Conservation (phyloP, 768 basidiomycete species). For the Rhodotorula babjevae region DNA sequence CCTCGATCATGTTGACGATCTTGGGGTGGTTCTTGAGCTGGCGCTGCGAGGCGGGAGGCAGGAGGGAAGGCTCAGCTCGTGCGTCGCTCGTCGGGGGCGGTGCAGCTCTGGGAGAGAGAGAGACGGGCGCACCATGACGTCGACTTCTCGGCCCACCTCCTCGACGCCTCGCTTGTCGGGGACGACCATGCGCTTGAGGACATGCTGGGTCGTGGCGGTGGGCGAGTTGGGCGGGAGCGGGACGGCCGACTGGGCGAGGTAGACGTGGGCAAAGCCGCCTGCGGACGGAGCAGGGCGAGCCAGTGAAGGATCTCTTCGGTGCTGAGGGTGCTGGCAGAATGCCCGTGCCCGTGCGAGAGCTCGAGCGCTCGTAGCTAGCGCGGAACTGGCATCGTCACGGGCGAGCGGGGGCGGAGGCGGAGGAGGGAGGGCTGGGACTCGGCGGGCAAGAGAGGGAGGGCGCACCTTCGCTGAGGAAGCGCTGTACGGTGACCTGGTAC, state of each 20-base stretch:
- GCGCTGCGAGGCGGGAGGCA: slow-evolving; percentile 49
- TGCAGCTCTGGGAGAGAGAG: background rate
- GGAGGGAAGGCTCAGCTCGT: background rate
- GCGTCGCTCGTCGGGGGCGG: too few species aligned
- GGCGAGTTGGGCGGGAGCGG: slow-evolving; percentile 55
- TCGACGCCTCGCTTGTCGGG: slow-evolving; percentile 80
- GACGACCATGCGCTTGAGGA: slow-evolving; percentile 92
- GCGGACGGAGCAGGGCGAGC: background rate
- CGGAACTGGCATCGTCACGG: background rate
- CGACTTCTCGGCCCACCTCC: slow-evolving; percentile 95
- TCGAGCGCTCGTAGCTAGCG: too few species aligned
- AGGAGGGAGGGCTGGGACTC: too few species aligned
- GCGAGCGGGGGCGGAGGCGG: too few species aligned
- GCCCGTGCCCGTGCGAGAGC: too few species aligned
- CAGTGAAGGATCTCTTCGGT: too few species aligned
- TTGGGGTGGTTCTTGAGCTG: slow-evolving; percentile 80
- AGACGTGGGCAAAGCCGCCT: slow-evolving; percentile 99
- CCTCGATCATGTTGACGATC: slow-evolving; percentile 92
- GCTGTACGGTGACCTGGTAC: slow-evolving; percentile 82
- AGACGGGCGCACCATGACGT: slow-evolving; percentile 74
- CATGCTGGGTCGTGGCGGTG: slow-evolving; percentile 87
- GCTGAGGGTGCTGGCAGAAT: too few species aligned
- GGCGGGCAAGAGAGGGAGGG: slow-evolving; percentile 6
- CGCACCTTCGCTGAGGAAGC: slow-evolving; percentile 89
- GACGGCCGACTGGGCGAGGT: slow-evolving; percentile 78